phyloP scores from a whole-genome alignment of 129 eudicot genomes.

The Smallanthus sonchifolius region DNA sequence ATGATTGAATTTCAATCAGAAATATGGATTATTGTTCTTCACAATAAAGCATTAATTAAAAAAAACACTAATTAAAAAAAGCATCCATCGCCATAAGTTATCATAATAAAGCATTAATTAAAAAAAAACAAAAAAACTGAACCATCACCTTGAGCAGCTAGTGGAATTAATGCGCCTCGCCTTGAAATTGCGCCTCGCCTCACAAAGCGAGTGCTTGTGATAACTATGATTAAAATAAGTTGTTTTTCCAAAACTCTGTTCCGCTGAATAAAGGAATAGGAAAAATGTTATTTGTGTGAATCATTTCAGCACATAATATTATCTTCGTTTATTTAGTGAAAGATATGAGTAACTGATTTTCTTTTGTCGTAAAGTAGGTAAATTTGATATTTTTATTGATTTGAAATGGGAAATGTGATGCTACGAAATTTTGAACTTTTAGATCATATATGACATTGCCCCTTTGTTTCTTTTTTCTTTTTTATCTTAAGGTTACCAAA shows the following conservation, averaged over 20 bases:
- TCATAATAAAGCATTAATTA: too few species aligned
- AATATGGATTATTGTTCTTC: too few species aligned
- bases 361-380: not conserved
- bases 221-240: too few species aligned
- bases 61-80: too few species aligned
- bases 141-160: too few species aligned
- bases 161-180: too few species aligned
- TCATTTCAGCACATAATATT: not conserved
- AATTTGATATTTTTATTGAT: not conserved
- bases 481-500: not conserved
- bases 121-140: too few species aligned
- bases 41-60: too few species aligned
- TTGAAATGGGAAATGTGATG: not conserved
- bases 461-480: not conserved
- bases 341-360: not conserved
- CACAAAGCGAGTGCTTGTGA: too few species aligned
- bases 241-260: not conserved
- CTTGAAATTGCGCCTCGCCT: too few species aligned
- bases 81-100: too few species aligned
- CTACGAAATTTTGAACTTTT: not conserved
- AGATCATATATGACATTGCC: not conserved
- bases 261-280: not conserved
- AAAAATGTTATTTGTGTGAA: not conserved
- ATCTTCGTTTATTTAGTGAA: not conserved
- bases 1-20: too few species aligned